Evolutionary conservation across 257 asterid species (phyloP), one percentile per base, ranked within the genome.

Genomic region (Solanum megistacrolobum): DNA sequence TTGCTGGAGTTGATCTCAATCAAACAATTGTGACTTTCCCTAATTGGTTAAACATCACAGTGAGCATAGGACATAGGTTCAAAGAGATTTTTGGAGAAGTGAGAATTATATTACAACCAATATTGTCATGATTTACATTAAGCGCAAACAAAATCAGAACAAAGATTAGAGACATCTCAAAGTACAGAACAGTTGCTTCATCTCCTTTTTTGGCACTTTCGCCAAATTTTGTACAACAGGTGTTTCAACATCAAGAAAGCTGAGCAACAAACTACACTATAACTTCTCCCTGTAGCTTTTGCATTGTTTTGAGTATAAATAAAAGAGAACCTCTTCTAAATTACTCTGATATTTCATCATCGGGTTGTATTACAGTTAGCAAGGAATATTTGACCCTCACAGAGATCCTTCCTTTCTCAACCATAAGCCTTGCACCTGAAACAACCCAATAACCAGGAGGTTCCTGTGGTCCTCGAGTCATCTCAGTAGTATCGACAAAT

Each of bases 401-500:
- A 48, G 98, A 97, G 87, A 97, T 95, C 90, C 91, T 93, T 79
- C 99, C 99, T 90, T 95, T 93, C 79, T 97, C 99, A 73, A 96
- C 99, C 88, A 97, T 89, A 86, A 97, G 96, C 60, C 98, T 94
- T 11, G 99, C 99, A 68, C 99, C 99, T 0, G 99, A 97, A 89
- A 94, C 99, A 48, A 97, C 96, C 99, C 99, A 97, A 91, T 97
- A 97, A 68, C 99, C 99, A 1, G 99, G 99, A 7, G 96, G 92
- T 81, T 96, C 99, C 83, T 94, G 99, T 25, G 99, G 98, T 18
- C 99, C 99, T 87, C 99, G 90, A 1, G 93, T 93, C 99, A 97
- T 97, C 93, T 97, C 99, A 23, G 98, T 91, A 6, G 96, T 94
- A 90, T 97, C 99, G 12, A 96, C 99, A 88, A 95, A 93, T 90